Evolutionary conservation across 140 eudicot genomes (phyloP).

Genomic region (Stevia rebaudiana): DNA sequence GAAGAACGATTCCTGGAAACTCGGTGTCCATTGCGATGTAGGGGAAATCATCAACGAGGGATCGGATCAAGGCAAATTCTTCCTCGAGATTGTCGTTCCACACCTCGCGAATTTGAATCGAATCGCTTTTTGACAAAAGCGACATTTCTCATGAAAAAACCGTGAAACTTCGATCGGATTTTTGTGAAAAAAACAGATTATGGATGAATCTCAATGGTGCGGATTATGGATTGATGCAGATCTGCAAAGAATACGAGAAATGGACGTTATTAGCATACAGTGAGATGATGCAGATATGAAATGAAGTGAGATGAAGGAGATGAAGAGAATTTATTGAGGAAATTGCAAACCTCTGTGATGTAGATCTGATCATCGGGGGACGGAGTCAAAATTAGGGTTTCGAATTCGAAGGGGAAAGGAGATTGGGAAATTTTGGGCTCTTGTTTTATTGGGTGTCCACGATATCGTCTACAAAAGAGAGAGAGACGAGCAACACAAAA

Average conservation of each 20-base stretch:
- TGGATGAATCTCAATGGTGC: neutral
- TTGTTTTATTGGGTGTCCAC: neutral
- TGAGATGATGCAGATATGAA: neutral
- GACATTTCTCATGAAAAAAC: slow-evolving; percentile 40
- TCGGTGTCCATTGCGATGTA: slow-evolving; percentile 78
- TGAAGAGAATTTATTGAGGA: neutral
- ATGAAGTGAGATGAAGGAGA: neutral
- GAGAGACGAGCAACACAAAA: neutral
- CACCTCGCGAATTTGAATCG: slow-evolving; percentile 65
- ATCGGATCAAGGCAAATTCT: slow-evolving; percentile 55
- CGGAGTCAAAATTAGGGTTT: slow-evolving; percentile 15
- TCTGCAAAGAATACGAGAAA: slow-evolving; percentile 13
- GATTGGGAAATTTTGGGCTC: neutral
- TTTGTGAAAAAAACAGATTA: neutral
- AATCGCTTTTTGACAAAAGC: slow-evolving; percentile 51
- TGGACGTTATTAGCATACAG: neutral
- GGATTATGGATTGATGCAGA: slow-evolving; percentile 10
- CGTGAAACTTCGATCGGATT: neutral
- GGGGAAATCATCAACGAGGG: slow-evolving; percentile 53
- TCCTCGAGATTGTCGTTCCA: slow-evolving; percentile 68
- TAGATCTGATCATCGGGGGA: slow-evolving; percentile 13
- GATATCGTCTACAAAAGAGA: neutral
- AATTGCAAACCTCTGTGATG: slow-evolving; percentile 1
- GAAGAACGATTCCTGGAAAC: slow-evolving; percentile 67
- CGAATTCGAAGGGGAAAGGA: neutral